Conservation (phyloP, 306 rosid species). For the Trichosanthes truncata region DNA sequence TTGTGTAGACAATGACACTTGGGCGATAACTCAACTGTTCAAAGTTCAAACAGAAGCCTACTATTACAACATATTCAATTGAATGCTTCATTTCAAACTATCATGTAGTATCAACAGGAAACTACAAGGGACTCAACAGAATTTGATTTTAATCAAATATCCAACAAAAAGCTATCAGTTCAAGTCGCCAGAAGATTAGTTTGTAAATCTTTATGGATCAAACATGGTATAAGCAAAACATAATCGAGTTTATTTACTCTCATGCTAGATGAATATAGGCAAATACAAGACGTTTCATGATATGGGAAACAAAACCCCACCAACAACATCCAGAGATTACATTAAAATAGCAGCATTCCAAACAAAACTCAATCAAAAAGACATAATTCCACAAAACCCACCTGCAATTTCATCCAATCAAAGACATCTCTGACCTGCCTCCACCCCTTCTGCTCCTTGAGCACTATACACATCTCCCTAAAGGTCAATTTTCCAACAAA, state of each 20-base stretch:
- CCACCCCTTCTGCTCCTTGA: constrained; percentile 93
- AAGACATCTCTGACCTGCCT: constrained; percentile 79
- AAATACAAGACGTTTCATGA: not conserved
- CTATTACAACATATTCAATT: constrained; percentile 34
- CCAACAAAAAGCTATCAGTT: not conserved
- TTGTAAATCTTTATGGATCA: not conserved
- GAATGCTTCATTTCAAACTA: constrained; percentile 16
- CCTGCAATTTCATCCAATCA: constrained; percentile 97
- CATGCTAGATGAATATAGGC: not conserved
- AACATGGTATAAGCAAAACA: not conserved
- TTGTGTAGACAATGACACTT: constrained; percentile 75
- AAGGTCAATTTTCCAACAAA: constrained; percentile 71
- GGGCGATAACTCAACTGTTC: constrained; percentile 82
- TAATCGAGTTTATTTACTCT: not conserved
- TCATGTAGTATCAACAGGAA: not conserved
- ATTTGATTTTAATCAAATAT: not conserved
- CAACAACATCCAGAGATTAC: not conserved
- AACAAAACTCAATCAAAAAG: not conserved
- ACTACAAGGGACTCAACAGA: not conserved
- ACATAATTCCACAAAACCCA: constrained; percentile 3
- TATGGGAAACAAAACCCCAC: not conserved
- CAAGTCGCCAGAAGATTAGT: not conserved
- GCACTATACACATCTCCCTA: constrained; percentile 79
- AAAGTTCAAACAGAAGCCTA: constrained; percentile 55
- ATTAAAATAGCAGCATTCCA: not conserved